Base-by-base conservation (phyloP, 2,329 filamentous ascomycete genomes). In the Aspergillus ustus region DNA sequence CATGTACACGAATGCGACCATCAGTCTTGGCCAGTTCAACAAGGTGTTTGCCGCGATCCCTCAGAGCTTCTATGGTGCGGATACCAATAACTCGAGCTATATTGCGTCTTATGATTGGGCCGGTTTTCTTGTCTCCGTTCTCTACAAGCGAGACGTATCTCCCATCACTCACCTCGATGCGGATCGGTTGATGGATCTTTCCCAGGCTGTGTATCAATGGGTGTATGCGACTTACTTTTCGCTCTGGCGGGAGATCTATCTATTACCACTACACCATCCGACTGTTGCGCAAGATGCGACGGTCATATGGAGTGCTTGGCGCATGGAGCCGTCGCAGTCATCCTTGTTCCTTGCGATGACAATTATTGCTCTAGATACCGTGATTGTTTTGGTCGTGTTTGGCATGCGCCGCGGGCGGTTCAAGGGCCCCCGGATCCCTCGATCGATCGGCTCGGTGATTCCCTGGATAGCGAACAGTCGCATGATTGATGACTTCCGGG, bases 221-320 rank as follows among this genome's bases (percentile, higher is more conserved):
- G 73, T 75, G 1, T 75, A 74, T 52, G 70, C 70, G 49, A 75
- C 73, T 13, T 75, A 75, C 52, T 75, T 75, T 52, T 72, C 73
- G 1, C 65, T 75, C n/a, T 75, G 73, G 73, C 69, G 69, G 7
- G 64, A 71, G 7, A 70, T 71, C 20, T 75, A 75, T 45, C 72
- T 75, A 0, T 57, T 73, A 29, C 66, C 68, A 4, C 57, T 75
- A 8, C 20, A 60, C 8, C n/a, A 69, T 0, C 66, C 66, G 0
- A 31, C 64, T 2, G 22, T 43, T 2, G 73, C 72, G 1, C 55
- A 59, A 7, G 70, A 75, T 29, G 66, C 68, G 7, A 74, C 71
- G 2, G 62, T 73, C 7, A 72, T 72, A 52, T 68, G 61, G 52
- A 73, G 67, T 46, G 71, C 70, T 0, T 75, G 73, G 73, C 58